A percentile compares a stretch with the other conserved stretches of the same genome.
phyloP scores from a whole-genome alignment of 2,329 filamentous ascomycete genomes.

The Penicillium olsonii region DNA sequence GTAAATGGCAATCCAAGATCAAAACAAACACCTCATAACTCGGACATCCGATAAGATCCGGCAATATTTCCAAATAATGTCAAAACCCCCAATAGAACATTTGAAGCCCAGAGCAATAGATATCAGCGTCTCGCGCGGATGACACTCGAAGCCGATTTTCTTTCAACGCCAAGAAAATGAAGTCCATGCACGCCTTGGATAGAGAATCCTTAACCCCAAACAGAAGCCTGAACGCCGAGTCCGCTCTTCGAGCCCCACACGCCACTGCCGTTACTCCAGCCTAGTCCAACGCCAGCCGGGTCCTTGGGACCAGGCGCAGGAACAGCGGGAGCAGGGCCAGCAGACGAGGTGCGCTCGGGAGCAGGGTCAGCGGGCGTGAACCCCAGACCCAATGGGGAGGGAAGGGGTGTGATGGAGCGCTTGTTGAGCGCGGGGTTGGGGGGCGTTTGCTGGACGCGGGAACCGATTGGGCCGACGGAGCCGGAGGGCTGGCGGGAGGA shows the following conservation, averaged over 20 bases:
- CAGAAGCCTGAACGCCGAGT: slow-evolving; percentile 84
- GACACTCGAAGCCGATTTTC: slow-evolving; percentile 15
- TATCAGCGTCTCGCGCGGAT: background rate
- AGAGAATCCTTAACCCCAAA: slow-evolving; percentile 71
- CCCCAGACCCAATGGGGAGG: slow-evolving; percentile 81
- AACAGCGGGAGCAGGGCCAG: slow-evolving; percentile 59
- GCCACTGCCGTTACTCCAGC: slow-evolving; percentile 77
- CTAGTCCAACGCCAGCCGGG: slow-evolving; percentile 51
- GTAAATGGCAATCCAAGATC: slow-evolving; percentile 1
- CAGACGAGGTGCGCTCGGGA: slow-evolving; percentile 57
- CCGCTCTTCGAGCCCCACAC: slow-evolving; percentile 84
- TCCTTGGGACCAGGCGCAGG: slow-evolving; percentile 43
- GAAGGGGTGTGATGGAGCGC: slow-evolving; percentile 83
- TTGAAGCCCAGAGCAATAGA: background rate
- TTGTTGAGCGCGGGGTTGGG: slow-evolving; percentile 67
- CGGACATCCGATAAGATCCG: background rate
- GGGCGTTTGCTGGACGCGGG: slow-evolving; percentile 61
- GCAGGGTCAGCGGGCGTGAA: slow-evolving; percentile 59
- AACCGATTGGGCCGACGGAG: slow-evolving; percentile 89
- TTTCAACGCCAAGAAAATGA: slow-evolving; percentile 30
- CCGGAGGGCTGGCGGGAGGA: slow-evolving; percentile 67
- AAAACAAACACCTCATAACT: background rate
- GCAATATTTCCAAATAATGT: background rate
- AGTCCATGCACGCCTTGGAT: slow-evolving; percentile 16
- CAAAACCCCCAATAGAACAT: background rate